Evolutionary conservation across 139 green algal genomes (phyloP), one percentile per base, ranked within the genome.

Genomic region (Ettlia oleoabundans): DNA sequence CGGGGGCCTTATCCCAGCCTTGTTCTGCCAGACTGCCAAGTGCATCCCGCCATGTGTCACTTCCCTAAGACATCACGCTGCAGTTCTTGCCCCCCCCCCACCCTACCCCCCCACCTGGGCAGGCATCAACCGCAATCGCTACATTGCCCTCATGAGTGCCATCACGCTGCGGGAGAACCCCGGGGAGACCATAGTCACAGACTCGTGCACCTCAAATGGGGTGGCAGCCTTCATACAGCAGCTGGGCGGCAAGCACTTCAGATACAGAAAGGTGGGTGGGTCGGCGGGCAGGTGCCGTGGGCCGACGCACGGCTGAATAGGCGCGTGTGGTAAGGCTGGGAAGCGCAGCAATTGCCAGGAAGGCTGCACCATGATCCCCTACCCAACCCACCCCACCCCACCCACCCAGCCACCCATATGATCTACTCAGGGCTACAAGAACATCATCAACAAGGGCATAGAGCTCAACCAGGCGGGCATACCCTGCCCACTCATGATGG

Each of bases 381-480:
- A 10, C 15, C 15, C 47, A 58, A 10, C 15, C 47, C 10, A 15
- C 47, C 47, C 47, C 47, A n/a, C n/a, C 15, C 47, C 15, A 15
- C 47, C 47, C 47, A 10, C 47, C 15, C 47, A 58, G 13, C 47
- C 78, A 91, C 94, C 41, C 98, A 92, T 90, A 93, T 93, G n/a
- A n/a, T n/a, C n/a, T n/a, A n/a, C 85, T 91, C 55, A 95, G 30
- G 96, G 96, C 26, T 98, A 98, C 91, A 97, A 97, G 86, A 99
- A 99, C 84, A 94, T 99, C 4, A 99, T 99, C 80, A 86, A 93
- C 84, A 96, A 97, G 87, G 94, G 94, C 43, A 82, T 96, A 8
- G 85, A 95, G 86, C 89, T 98, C 30, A 97, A 97, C 76, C 37
- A 93, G 40, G 43, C 84, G 53, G 95, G 95, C 28, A 87, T 89